phyloP scores from a whole-genome alignment of 495 filamentous ascomycete genomes.

The Aspergillus bridgeri region DNA sequence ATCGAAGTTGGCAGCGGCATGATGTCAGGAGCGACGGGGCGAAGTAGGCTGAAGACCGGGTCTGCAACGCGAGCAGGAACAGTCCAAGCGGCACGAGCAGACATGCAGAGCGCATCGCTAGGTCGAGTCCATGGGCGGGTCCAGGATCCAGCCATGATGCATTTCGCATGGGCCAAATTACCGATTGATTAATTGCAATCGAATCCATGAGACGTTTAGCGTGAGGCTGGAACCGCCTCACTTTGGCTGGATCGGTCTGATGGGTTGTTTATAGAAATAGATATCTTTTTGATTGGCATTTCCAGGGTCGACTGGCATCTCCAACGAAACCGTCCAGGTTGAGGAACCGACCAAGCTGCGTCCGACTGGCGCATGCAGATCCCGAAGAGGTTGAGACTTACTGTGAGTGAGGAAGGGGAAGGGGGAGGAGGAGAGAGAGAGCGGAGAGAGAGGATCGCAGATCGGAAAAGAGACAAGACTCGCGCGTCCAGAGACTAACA shows the following conservation, averaged over 20 bases:
- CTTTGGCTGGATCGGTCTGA: too few species aligned
- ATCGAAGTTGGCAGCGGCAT: neutral
- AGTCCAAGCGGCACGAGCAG: neutral
- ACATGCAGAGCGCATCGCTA: neutral
- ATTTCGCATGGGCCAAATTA: neutral
- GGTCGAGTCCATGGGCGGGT: neutral
- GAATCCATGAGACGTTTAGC: neutral
- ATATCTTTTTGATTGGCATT: neutral
- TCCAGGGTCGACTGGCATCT: too few species aligned
- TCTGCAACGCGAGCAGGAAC: too few species aligned
- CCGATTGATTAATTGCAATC: neutral
- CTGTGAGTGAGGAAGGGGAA: too few species aligned
- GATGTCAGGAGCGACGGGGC: neutral
- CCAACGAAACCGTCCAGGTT: neutral
- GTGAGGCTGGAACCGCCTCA: slow-evolving; percentile 11
- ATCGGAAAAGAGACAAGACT: too few species aligned
- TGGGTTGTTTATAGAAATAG: too few species aligned
- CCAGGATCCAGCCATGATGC: neutral
- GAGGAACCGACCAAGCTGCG: too few species aligned
- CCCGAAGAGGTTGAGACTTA: too few species aligned
- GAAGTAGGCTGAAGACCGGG: neutral
- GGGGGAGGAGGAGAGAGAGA: neutral
- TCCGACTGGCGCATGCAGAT: too few species aligned
- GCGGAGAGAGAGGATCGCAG: neutral
- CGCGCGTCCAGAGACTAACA: too few species aligned